phyloP scores from a whole-genome alignment of 1,139 yeast species.

The Debaryomyces fabryi region DNA sequence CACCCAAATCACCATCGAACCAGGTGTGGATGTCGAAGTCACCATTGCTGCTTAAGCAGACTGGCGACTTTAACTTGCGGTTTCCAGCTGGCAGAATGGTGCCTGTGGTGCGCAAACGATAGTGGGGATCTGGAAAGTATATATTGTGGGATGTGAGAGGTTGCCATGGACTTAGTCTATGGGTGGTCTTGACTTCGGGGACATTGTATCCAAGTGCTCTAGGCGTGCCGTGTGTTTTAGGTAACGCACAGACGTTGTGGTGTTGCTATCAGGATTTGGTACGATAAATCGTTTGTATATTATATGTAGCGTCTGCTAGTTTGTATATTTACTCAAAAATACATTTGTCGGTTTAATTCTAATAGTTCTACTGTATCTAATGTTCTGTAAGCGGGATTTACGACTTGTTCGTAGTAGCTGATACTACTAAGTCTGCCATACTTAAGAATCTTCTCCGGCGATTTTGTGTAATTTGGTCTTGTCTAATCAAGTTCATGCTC shows the following conservation, averaged over 20 bases:
- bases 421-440: not conserved
- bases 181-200: conserved; percentile 14
- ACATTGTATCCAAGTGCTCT: conserved; percentile 51
- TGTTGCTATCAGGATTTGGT: conserved; percentile 63
- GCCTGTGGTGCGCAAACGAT: conserved; percentile 3
- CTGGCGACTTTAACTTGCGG: not conserved
- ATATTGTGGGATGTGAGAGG: conserved; percentile 3
- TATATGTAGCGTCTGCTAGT: conserved; percentile 3
- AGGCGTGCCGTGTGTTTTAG: conserved; percentile 61
- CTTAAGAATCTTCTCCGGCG: not conserved
- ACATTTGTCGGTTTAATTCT: conserved; percentile 14
- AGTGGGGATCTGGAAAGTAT: conserved; percentile 6
- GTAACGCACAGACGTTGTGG: conserved; percentile 59
- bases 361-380: not conserved
- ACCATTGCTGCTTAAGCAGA: conserved; percentile 41
- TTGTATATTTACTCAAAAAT: conserved; percentile 11
- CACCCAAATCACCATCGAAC: conserved; percentile 86
- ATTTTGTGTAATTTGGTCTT: conserved; percentile 6
- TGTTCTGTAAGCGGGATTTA: not conserved
- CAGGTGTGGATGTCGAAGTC: conserved; percentile 50
- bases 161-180: not conserved
- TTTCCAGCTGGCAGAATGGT: not conserved
- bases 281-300: conserved; percentile 18
- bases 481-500: not conserved
- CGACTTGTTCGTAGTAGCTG: not conserved